Evolutionary conservation across 129 eudicot genomes (phyloP), one percentile per base, ranked within the genome.

Genomic region (Erigeron canadensis): DNA sequence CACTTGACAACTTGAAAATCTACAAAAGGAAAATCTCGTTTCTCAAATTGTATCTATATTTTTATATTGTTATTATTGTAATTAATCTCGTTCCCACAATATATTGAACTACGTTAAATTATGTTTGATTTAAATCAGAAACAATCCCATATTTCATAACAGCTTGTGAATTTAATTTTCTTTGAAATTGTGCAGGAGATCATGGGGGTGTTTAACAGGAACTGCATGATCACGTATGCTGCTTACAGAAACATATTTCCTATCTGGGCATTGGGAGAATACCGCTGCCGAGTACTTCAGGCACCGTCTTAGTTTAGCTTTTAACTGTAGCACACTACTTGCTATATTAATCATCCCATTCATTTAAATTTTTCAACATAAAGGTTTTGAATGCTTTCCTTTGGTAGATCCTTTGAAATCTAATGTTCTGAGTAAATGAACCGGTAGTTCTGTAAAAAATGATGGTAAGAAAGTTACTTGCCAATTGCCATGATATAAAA

Each of bases 221-320:
- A 91, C 77, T 89, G 96, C 81, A 84, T 91, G 96, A 89, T 91
- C 72, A 86, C 94, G 3, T 91, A 91, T 75, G 88, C 95, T 74
- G 98, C 96, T 54, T 84, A 91, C 75, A 84, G 98, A 81, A 86
- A 85, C 68, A 91, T 91, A 67, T 91, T 91, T 81, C 96, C 98
- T 5, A 89, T 89, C 6, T 92, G 98, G 96, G 98, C 96, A 4
- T 75, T 89, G 37, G 98, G 98, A 54, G 94, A 88, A 64, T 91
- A 84, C 69, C 90, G 88, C 0, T 64, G 77, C 57, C 84, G 81
- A 60, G 90, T 88, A 51, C 91, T 85, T 61, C 44, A 70, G 63
- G 60, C 58, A 8, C 65, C n/a, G 12, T 62, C 68, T 16, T 75
- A 66, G 43, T 17, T 65, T 65, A 51, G 39, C 48, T 54, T 41